phyloP scores from a whole-genome alignment of 768 basidiomycete species.

The Lactifluus piperatus region DNA sequence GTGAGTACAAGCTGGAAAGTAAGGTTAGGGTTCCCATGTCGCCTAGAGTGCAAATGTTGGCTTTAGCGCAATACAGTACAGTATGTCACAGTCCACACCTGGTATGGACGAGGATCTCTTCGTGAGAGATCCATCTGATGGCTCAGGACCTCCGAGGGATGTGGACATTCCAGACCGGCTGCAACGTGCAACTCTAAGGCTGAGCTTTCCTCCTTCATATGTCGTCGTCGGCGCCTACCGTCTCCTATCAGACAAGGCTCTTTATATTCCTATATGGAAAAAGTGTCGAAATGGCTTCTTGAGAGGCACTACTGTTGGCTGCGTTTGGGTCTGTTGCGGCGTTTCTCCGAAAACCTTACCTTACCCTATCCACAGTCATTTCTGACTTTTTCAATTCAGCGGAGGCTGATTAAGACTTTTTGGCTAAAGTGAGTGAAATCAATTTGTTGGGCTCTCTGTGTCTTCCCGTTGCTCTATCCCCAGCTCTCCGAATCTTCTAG shows the following conservation, averaged over 20 bases:
- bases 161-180: constrained; percentile 26
- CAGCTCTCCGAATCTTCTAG: constrained; percentile 57
- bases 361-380: constrained; percentile 36
- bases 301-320: constrained; percentile 61
- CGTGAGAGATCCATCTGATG: not conserved
- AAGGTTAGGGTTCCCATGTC: too few relatives aligned
- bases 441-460: not conserved
- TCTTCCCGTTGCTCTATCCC: not conserved
- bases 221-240: constrained; percentile 79
- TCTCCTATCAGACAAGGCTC: constrained; percentile 58
- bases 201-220: constrained; percentile 77
- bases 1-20: too few relatives aligned
- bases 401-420: constrained; percentile 54
- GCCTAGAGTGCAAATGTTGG: too few relatives aligned
- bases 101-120: not conserved
- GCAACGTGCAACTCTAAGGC: constrained; percentile 45
- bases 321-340: constrained; percentile 49
- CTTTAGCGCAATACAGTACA: not conserved
- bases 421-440: constrained; percentile 44
- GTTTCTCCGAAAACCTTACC: not conserved
- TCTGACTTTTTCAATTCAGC: constrained; percentile 65
- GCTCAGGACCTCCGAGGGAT: not conserved
- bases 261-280: constrained; percentile 73
- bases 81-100: constrained; percentile 6
- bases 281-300: constrained; percentile 73